These are phyloP conservation scores for Smithsoniella earleae DNA, from an alignment of 163 green algal genomes.

Conservation along the genomic window DNA sequence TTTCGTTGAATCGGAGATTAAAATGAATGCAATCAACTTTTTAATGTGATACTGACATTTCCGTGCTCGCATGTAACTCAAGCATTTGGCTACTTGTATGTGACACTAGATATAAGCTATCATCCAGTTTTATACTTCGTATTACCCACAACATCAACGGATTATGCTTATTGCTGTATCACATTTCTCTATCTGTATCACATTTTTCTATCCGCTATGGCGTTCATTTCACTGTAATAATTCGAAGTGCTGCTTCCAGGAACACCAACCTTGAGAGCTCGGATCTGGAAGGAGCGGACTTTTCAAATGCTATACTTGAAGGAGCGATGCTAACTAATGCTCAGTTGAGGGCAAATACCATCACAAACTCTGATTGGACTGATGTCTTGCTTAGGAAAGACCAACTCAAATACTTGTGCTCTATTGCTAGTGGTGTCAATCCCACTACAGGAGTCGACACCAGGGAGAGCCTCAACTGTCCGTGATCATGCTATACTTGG, in stretches of 20 bases:
- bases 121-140: no score
- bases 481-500: no score
- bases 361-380: constrained; percentile 43
- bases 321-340: constrained; percentile 56
- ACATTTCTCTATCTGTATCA: no score
- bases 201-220: no score
- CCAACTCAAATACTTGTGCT: constrained; percentile 59
- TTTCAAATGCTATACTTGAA: constrained; percentile 61
- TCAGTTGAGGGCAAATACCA: constrained; percentile 39
- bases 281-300: constrained; percentile 12
- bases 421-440: constrained; percentile 68
- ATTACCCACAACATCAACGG: no score
- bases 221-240: not conserved
- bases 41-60: no score
- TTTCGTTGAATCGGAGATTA: no score
- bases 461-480: constrained; percentile 63
- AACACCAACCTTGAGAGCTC: constrained; percentile 14
- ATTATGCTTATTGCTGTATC: no score
- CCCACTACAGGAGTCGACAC: constrained; percentile 70
- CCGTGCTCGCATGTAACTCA: no score
- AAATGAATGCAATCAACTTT: no score
- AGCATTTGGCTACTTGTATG: no score
- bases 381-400: constrained; percentile 67
- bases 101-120: no score
- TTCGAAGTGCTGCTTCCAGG: not conserved